Evolutionary conservation across 805 yeast genomes (phyloP), one percentile per base, ranked within the genome.

Genomic region (Komagataella ulmi): DNA sequence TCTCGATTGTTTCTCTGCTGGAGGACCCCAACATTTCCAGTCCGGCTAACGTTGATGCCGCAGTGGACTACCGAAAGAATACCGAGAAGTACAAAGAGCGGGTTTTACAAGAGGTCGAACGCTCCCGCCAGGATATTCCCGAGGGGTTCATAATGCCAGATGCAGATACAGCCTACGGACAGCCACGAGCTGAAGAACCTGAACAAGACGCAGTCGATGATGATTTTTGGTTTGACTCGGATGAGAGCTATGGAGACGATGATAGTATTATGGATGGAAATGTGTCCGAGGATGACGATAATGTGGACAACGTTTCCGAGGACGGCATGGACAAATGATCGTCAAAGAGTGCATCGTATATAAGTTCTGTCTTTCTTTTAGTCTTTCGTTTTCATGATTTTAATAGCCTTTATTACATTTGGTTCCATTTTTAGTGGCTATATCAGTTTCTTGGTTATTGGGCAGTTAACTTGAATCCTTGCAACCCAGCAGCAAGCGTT

Each of bases 11-110:
- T 17, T 88, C 97, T 7, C 75, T 91, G 50, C 75, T 91, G 59
- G 96, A 89, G 61, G 97, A 91, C 65, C 98, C 98, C 51, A 91
- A 91, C 69, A 83, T 87, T 54, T 79, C 81, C 54, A 87, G 96
- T 1, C 97, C 98, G 6, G 98, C 98, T 5, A 91, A 91, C 66
- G 90, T 91, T 50, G 98, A 91, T 66, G 98, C 98, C 17, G 86
- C 96, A 17, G 88, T 89, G 47, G 87, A 85, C 59, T 89, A 88
- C 78, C 76, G 96, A 61, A 88, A 86, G 61, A 79, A 85, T 65
- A 83, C 83, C 24, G 88, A 82, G 23, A 81, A 78, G 48, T 91
- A 88, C 69, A 79, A 79, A 64, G 80, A 76, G 60, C 79, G 80
- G 62, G 95, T 89, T 4, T 74, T 78, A 55, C 79, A 82, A 60